Evolutionary conservation across 73 alveolate genomes (phyloP).

Genomic region (Symbiodinium pilosum): DNA sequence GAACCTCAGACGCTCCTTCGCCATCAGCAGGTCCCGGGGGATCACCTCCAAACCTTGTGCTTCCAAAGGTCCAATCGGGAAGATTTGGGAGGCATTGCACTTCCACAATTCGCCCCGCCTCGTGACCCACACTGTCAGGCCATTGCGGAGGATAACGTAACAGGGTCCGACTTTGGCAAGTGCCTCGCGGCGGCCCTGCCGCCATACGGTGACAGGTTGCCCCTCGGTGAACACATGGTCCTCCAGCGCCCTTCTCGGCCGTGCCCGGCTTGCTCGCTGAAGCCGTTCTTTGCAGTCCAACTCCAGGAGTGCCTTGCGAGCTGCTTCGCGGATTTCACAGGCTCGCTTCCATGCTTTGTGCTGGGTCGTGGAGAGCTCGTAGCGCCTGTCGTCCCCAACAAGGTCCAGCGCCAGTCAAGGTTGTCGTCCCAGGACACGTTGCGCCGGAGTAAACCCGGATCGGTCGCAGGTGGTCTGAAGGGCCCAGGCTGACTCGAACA

Average conservation of each 20-base stretch:
- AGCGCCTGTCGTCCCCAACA: background rate
- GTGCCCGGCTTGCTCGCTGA: background rate
- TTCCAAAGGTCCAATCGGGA: background rate
- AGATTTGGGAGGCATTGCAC: constrained; percentile 19
- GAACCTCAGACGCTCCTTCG: background rate
- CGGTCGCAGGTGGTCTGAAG: constrained; percentile 37
- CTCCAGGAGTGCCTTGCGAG: background rate
- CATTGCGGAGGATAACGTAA: background rate
- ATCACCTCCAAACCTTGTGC: background rate
- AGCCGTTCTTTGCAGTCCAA: background rate
- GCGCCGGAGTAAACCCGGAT: constrained; percentile 6
- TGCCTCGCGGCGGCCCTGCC: background rate
- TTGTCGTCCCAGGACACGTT: constrained; percentile 28
- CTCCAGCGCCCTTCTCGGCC: background rate
- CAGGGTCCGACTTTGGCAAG: constrained; percentile 47
- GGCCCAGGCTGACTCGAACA: constrained; percentile 8
- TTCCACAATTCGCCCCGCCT: constrained; percentile 27
- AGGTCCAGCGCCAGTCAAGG: background rate
- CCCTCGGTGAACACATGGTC: background rate
- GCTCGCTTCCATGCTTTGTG: background rate
- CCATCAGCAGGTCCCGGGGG: background rate
- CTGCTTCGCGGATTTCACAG: background rate
- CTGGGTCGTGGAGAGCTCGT: background rate
- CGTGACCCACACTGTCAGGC: constrained; percentile 43
- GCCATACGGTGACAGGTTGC: constrained; percentile 30